A percentile compares a stretch with the other conserved stretches of the same genome.
Conservation (phyloP, 345 rosid species). For the Eucalyptus decipiens region DNA sequence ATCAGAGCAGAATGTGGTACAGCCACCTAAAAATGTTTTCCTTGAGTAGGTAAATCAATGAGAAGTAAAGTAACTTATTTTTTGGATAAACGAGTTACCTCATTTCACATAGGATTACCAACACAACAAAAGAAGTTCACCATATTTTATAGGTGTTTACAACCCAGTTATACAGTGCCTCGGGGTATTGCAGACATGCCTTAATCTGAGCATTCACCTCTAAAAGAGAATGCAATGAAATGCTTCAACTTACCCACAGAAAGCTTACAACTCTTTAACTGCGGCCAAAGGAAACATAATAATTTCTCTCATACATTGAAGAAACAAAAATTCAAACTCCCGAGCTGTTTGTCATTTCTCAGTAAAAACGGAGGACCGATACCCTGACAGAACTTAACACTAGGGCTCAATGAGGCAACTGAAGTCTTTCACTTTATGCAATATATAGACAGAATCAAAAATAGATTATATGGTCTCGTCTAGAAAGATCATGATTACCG, state of each 20-base stretch:
- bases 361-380: not conserved
- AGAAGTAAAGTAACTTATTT: not conserved
- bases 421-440: not conserved
- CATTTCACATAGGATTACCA: not conserved
- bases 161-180: not conserved
- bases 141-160: not conserved
- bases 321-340: not conserved
- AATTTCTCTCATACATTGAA: not conserved
- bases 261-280: not conserved
- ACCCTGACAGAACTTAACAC: not conserved
- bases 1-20: not conserved
- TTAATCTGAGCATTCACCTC: not conserved
- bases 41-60: not conserved
- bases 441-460: not conserved
- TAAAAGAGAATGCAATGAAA: not conserved
- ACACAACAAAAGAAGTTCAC: not conserved
- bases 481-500: conserved; percentile 34
- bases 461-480: not conserved
- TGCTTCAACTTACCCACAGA: not conserved
- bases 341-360: not conserved
- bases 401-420: not conserved
- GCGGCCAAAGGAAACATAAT: not conserved
- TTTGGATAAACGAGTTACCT: not conserved
- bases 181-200: not conserved
- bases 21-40: not conserved